phyloP scores from a whole-genome alignment of 2,329 filamentous ascomycete genomes.

The Colletotrichum sojae region DNA sequence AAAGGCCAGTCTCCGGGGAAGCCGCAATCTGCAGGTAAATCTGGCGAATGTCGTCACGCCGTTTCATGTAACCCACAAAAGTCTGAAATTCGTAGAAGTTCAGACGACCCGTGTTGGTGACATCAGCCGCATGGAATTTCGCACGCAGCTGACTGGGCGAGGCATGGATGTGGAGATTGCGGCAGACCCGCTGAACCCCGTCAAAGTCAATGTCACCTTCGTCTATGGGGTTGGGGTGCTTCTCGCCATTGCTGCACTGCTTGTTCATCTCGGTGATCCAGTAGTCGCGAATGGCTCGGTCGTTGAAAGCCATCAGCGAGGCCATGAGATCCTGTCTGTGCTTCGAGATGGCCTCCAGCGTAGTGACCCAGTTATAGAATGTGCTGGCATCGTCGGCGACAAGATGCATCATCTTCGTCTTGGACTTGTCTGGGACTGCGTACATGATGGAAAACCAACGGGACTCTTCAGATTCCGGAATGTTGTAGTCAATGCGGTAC shows the following conservation, averaged over 20 bases:
- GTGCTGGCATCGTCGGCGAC: conserved; percentile 81
- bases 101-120: conserved; percentile 74
- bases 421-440: conserved; percentile 81
- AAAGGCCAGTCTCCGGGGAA: conserved; percentile 75
- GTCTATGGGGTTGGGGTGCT: conserved; percentile 63
- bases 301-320: conserved; percentile 86
- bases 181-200: conserved; percentile 87
- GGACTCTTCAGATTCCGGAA: conserved; percentile 76
- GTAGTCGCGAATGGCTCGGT: conserved; percentile 85
- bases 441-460: conserved; percentile 95
- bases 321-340: conserved; percentile 93
- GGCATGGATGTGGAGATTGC: conserved; percentile 92
- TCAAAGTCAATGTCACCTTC: conserved; percentile 82
- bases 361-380: conserved; percentile 85
- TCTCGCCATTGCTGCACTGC: conserved; percentile 65
- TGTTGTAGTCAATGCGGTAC: conserved; percentile 86
- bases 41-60: conserved; percentile 82
- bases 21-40: conserved; percentile 77
- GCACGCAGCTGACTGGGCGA: conserved; percentile 79
- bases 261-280: conserved; percentile 89
- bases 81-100: conserved; percentile 86
- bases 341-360: conserved; percentile 85
- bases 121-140: conserved; percentile 82
- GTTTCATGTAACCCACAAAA: conserved; percentile 87
- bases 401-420: conserved; percentile 89